phyloP scores from a whole-genome alignment of 352 stramenopile genomes.

The Phytophthora sansomeana region DNA sequence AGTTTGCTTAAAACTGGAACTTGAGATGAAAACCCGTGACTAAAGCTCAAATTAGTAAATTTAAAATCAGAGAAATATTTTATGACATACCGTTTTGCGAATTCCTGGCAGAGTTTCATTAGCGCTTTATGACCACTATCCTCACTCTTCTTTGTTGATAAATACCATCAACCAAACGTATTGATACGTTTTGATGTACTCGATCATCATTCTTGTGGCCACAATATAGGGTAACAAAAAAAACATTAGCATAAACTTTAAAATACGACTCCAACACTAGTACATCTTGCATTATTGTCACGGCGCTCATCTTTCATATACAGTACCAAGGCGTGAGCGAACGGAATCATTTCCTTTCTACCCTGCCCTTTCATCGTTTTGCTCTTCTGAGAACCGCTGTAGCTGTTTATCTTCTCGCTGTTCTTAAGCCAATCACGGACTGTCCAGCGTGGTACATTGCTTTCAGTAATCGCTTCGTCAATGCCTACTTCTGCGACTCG shows the following conservation, averaged over 20 bases:
- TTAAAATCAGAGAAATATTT: not conserved
- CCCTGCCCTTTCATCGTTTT: slow-evolving; percentile 23
- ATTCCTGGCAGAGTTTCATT: slow-evolving; percentile 11
- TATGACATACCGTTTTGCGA: slow-evolving; percentile 13
- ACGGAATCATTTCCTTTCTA: slow-evolving; percentile 18
- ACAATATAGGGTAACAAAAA: slow-evolving; percentile 1
- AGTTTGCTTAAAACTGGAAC: slow-evolving; percentile 13
- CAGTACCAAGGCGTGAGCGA: slow-evolving; percentile 7
- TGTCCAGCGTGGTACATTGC: slow-evolving; percentile 6
- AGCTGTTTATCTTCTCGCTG: not conserved
- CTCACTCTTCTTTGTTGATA: slow-evolving; percentile 7
- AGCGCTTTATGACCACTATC: slow-evolving; percentile 11
- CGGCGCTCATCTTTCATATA: slow-evolving; percentile 18
- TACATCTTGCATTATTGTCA: slow-evolving; percentile 8
- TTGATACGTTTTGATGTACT: slow-evolving; percentile 13
- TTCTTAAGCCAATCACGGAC: slow-evolving; percentile 11
- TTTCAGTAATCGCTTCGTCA: not conserved
- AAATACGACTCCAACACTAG: not conserved
- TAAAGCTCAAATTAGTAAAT: slow-evolving; percentile 3
- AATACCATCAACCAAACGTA: slow-evolving; percentile 4
- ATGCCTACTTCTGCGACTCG: not conserved
- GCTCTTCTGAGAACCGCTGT: slow-evolving; percentile 9
- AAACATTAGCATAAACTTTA: not conserved
- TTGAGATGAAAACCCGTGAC: slow-evolving; percentile 11
- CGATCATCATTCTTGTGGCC: slow-evolving; percentile 8